Percentiles rank a stretch among this genome's conserved stretches.
Conservation (phyloP, 805 yeast genomes). For the Citeromyces nyonsensis region DNA sequence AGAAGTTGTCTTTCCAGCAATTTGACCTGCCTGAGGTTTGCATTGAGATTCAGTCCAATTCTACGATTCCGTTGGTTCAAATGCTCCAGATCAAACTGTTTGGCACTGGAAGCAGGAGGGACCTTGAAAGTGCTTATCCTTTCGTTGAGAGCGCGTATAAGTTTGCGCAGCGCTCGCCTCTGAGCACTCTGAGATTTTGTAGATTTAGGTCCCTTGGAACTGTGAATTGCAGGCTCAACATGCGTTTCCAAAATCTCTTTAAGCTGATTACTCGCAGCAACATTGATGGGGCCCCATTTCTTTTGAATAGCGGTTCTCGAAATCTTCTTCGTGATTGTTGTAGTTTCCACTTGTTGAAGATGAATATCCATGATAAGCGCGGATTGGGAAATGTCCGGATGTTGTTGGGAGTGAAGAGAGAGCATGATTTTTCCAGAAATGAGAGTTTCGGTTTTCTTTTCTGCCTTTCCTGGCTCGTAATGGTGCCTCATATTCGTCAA, state of each 20-base stretch:
- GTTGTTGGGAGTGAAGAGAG: too few relatives aligned
- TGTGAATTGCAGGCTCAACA: conserved; percentile 1
- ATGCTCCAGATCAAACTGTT: conserved; percentile 1
- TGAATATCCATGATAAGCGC: neutral
- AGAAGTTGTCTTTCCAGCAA: neutral
- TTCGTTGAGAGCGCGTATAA: neutral
- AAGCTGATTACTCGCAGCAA: neutral
- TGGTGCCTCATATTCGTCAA: too few relatives aligned
- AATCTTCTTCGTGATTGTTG: conserved; percentile 1
- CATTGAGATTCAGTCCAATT: conserved; percentile 1
- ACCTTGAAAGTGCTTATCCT: neutral
- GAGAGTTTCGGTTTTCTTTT: too few relatives aligned
- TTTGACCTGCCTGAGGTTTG: conserved; percentile 1
- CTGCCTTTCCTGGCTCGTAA: too few relatives aligned
- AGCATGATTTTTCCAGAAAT: too few relatives aligned
- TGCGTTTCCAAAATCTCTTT: neutral
- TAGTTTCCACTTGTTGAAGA: neutral
- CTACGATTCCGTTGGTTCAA: neutral
- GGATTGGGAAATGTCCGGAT: too few relatives aligned
- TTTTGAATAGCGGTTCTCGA: conserved; percentile 1
- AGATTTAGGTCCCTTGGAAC: neutral
- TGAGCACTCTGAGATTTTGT: neutral
- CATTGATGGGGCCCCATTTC: conserved; percentile 1
- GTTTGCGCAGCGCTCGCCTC: neutral
- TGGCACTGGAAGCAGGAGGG: neutral